Base-by-base conservation (phyloP, 306 rosid genomes). In the Albizia julibrissin region DNA sequence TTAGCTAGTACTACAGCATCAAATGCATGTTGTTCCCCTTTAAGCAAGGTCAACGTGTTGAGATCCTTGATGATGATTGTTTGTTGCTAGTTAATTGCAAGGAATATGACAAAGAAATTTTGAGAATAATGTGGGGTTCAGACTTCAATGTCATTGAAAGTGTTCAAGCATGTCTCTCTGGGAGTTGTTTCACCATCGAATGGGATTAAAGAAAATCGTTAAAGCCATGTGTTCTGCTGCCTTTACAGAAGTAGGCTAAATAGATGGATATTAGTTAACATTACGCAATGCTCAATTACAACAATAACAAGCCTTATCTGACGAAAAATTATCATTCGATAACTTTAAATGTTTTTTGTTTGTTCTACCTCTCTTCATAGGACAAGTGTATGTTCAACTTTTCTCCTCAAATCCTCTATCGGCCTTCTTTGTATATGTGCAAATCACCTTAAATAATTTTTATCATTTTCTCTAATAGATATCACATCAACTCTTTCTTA, bases 201-300 rank as follows among this genome's bases (percentile, higher is more conserved):
- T 37, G 76, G 21, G 49, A 73, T 54, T 42, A 43, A 18, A 79
- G 67, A 24, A 54, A 16, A 16, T 19, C 26, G 43, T 79, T 67
- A 66, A 68, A 74, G 49, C 22, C 70, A 43, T 66, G 44, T 26
- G 54, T 37, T 26, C 52, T 13, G 39, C 73, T 16, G 73, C 50
- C 64, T 10, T 70, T n/a, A 8, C 71, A 4, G 31, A 81, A 62
- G 64, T 52, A 64, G 75, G 78, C 76, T 34, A 11, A 67, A 61
- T 39, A 49, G 47, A 79, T 74, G 26, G 78, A 65, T 76, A 77
- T 27, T 34, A 43, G 74, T 72, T 56, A 54, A 80, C 65, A 82
- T 73, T 64, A 27, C 62, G 34, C 8, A 49, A 16, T 15, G 21
- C 1, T 47, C 16, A 4, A 49, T 5, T 47, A 14, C 52, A 15